These are phyloP conservation scores for Plasmodium knowlesi DNA, from an alignment of 169 alveolate species.

Conservation along the genomic window DNA sequence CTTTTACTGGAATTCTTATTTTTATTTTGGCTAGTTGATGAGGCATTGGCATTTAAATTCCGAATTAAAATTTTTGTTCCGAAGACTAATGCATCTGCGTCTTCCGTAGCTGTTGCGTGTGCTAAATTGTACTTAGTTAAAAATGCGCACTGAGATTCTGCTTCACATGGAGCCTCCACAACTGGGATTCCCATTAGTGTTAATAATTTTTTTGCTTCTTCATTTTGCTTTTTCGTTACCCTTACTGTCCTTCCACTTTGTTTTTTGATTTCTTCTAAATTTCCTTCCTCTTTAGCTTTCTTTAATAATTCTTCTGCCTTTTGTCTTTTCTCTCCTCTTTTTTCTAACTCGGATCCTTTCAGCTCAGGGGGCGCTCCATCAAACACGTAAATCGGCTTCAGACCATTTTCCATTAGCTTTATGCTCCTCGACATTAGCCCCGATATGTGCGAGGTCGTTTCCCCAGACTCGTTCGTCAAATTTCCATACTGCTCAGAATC, in stretches of 20 bases:
- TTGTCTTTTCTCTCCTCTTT: conserved; percentile 90
- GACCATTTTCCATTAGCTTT: conserved; percentile 92
- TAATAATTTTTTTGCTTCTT: conserved; percentile 93
- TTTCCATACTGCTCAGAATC: conserved; percentile 86
- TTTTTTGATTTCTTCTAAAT: conserved; percentile 93
- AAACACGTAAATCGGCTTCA: conserved; percentile 97
- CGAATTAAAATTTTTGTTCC: conserved; percentile 91
- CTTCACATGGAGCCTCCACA: conserved; percentile 96
- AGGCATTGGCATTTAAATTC: conserved; percentile 79
- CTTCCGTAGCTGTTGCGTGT: conserved; percentile 97
- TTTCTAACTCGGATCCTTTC: conserved; percentile 89
- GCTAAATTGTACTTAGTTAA: conserved; percentile 92
- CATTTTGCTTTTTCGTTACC: conserved; percentile 94
- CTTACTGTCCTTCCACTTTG: conserved; percentile 92
- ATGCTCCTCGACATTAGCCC: conserved; percentile 91
- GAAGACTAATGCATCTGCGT: conserved; percentile 97
- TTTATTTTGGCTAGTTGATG: conserved; percentile 72
- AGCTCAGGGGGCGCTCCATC: conserved; percentile 98
- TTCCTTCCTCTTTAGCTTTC: conserved; percentile 92
- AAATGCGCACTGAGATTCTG: conserved; percentile 98
- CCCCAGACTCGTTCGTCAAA: conserved; percentile 94
- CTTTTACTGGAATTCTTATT: conserved; percentile 53
- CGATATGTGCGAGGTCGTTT: conserved; percentile 91
- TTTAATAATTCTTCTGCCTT: conserved; percentile 91
- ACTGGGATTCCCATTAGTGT: conserved; percentile 96